phyloP scores from a whole-genome alignment of 2,329 filamentous ascomycete species.

The Verticillium zaregamsianum region DNA sequence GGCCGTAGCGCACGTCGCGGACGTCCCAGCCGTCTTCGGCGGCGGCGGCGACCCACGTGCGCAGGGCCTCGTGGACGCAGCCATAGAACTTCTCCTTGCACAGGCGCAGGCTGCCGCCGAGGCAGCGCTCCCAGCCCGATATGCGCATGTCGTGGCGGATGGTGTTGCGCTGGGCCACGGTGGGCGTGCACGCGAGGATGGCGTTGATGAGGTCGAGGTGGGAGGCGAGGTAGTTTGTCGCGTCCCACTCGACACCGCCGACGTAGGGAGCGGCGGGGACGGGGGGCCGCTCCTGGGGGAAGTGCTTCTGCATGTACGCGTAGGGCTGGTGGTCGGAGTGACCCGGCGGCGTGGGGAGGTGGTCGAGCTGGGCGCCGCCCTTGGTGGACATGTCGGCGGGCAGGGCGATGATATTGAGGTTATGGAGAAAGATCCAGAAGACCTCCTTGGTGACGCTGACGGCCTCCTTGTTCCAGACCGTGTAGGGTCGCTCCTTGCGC shows the following conservation, averaged over 20 bases:
- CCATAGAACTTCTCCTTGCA: constrained; percentile 99
- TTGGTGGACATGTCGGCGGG: constrained; percentile 39
- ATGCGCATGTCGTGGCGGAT: constrained; percentile 75
- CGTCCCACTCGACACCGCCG: constrained; percentile 97
- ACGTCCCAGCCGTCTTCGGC: constrained; percentile 86
- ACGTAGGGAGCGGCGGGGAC: constrained; percentile 95
- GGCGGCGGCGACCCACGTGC: constrained; percentile 86
- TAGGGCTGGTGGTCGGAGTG: constrained; percentile 37
- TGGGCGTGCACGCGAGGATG: constrained; percentile 76
- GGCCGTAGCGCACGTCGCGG: constrained; percentile 72
- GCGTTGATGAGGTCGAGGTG: constrained; percentile 93
- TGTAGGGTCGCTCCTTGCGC: constrained; percentile 81
- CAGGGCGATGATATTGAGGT: constrained; percentile 79
- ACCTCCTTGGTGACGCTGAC: constrained; percentile 94
- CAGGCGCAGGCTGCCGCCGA: constrained; percentile 78
- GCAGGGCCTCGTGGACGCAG: constrained; percentile 81
- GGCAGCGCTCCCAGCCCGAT: constrained; percentile 86
- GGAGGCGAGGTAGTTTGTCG: constrained; percentile 90
- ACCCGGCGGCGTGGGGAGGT: constrained; percentile 18
- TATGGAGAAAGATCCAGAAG: constrained; percentile 98
- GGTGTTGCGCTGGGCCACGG: constrained; percentile 64
- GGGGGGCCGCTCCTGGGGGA: constrained; percentile 80
- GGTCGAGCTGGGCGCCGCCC: constrained; percentile 14
- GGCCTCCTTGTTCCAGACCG: constrained; percentile 90
- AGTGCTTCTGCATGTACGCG: constrained; percentile 66